These are phyloP conservation scores for Sphaerostilbella broomeana DNA, from an alignment of 2,329 filamentous ascomycete genomes.

Conservation along the genomic window DNA sequence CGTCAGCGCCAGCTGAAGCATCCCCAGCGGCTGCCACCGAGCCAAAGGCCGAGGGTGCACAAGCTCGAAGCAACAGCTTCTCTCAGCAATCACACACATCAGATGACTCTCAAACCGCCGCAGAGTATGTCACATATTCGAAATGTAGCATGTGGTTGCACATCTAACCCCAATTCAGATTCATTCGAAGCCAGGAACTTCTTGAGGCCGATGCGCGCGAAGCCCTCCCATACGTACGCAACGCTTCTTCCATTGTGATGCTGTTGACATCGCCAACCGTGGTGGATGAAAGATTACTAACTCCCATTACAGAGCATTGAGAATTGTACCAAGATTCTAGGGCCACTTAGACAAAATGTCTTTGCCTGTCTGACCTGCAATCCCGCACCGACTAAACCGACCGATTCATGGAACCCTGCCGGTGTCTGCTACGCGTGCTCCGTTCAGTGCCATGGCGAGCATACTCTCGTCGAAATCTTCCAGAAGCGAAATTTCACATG, in stretches of 20 bases:
- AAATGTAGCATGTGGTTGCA: background rate
- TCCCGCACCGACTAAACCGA: conserved; percentile 59
- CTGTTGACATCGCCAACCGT: conserved; percentile 7
- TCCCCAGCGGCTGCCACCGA: conserved; percentile 16
- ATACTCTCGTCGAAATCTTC: conserved; percentile 91
- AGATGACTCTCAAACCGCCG: conserved; percentile 63
- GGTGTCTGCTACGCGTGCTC: conserved; percentile 96
- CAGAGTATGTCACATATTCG: conserved; percentile 45
- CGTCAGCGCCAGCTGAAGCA: conserved; percentile 19
- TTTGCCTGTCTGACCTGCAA: conserved; percentile 95
- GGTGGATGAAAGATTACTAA: conserved; percentile 20
- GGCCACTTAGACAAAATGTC: conserved; percentile 76
- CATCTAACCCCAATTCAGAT: conserved; percentile 43
- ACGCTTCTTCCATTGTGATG: background rate
- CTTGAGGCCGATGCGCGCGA: conserved; percentile 94
- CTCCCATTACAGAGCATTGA: conserved; percentile 67
- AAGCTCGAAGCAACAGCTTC: conserved; percentile 49
- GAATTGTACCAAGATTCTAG: conserved; percentile 84
- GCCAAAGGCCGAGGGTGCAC: conserved; percentile 18
- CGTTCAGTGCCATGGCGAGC: conserved; percentile 92
- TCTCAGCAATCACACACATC: conserved; percentile 51
- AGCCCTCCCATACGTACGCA: conserved; percentile 75
- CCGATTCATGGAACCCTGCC: conserved; percentile 51
- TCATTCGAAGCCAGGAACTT: conserved; percentile 80
- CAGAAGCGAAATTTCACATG: conserved; percentile 92